These are phyloP conservation scores for Diaporthe eres DNA, from an alignment of 2,329 filamentous ascomycete genomes.

Conservation along the genomic window DNA sequence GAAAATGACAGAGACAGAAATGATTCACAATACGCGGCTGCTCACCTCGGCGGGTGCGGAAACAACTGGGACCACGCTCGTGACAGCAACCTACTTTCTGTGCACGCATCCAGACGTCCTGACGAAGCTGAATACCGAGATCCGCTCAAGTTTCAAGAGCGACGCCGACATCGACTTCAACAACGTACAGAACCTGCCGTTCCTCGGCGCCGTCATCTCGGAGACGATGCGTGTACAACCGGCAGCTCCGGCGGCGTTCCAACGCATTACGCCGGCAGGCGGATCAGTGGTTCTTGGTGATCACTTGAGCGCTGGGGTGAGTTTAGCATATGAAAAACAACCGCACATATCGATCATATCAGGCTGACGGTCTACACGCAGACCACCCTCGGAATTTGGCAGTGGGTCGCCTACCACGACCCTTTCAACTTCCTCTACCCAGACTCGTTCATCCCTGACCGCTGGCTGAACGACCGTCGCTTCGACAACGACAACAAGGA, in stretches of 20 bases:
- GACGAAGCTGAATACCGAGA: constrained; percentile 54
- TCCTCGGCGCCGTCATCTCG: constrained; percentile 51
- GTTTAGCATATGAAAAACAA: constrained; percentile 37
- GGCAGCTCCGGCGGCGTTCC: constrained; percentile 43
- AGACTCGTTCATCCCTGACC: constrained; percentile 60
- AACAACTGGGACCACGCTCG: constrained; percentile 62
- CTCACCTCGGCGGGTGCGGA: constrained; percentile 62
- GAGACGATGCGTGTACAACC: constrained; percentile 51
- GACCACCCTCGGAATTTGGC: constrained; percentile 59
- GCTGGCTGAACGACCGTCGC: constrained; percentile 55
- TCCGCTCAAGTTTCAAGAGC: constrained; percentile 54
- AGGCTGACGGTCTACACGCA: constrained; percentile 43
- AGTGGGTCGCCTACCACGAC: constrained; percentile 58
- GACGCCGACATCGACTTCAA: constrained; percentile 49
- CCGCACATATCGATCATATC: not conserved
- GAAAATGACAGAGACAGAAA: constrained; percentile 39
- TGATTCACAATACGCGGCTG: constrained; percentile 43
- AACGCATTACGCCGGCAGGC: constrained; percentile 44
- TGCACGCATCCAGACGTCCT: constrained; percentile 54
- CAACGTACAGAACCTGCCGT: constrained; percentile 46
- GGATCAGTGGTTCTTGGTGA: constrained; percentile 50
- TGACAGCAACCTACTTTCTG: constrained; percentile 55
- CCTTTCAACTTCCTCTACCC: constrained; percentile 58
- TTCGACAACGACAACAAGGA: constrained; percentile 56
- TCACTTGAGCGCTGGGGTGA: constrained; percentile 51